Conservation (phyloP, 345 rosid genomes). For the Clarkia xantiana region DNA sequence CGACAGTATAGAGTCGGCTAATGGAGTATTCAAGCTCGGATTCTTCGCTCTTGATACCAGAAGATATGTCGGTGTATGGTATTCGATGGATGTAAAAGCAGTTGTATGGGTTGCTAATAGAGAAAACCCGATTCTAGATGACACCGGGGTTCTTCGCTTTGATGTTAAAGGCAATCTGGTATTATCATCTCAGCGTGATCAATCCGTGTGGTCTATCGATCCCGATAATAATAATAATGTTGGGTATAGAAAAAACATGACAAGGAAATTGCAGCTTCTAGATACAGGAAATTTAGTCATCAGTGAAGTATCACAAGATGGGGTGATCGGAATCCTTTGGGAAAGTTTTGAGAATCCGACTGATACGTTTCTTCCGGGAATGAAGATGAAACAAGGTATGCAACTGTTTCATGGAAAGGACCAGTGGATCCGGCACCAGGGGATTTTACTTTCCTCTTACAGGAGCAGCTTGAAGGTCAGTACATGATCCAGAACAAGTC, state of each 20-base stretch:
- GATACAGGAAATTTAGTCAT: constrained; percentile 30
- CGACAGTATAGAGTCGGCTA: constrained; percentile 9
- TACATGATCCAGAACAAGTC: rapidly evolving
- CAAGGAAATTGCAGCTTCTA: constrained; percentile 12
- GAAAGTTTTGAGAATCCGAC: constrained; percentile 30
- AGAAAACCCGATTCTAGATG: constrained; percentile 13
- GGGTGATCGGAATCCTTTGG: constrained; percentile 10
- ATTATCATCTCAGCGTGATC: constrained; percentile 9
- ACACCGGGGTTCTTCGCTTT: constrained; percentile 6
- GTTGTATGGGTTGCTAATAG: constrained; percentile 42
- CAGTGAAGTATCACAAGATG: not conserved
- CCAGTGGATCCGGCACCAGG: constrained; percentile 35
- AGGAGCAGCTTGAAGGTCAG: not conserved
- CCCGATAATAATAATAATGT: too few relatives aligned
- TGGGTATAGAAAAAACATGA: not conserved
- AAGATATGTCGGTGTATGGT: constrained; percentile 40
- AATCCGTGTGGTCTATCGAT: constrained; percentile 10
- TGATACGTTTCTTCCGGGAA: constrained; percentile 42
- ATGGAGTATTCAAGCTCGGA: constrained; percentile 8
- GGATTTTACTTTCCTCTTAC: constrained; percentile 20
- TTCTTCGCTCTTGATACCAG: constrained; percentile 22
- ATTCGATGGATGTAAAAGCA: constrained; percentile 11
- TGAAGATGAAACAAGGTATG: constrained; percentile 18
- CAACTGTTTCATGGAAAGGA: constrained; percentile 43
- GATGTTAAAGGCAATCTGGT: constrained; percentile 18